Conservation (phyloP, 345 rosid genomes). For the Hibiscus syriacus region DNA sequence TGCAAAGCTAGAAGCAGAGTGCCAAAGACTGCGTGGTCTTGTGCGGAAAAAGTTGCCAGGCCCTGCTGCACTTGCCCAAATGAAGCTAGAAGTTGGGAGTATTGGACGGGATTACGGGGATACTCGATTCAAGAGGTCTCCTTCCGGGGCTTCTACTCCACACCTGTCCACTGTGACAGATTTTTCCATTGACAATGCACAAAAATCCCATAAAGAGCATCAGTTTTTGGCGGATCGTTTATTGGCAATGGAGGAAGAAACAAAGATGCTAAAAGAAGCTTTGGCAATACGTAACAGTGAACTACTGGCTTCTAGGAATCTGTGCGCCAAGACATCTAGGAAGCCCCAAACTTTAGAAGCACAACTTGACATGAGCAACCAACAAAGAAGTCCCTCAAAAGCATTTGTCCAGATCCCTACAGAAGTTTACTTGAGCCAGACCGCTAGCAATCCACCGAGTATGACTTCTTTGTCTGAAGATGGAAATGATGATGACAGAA, state of each 20-base stretch:
- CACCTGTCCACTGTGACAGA: constrained; percentile 41
- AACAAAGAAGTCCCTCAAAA: constrained; percentile 45
- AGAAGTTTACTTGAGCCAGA: constrained; percentile 54
- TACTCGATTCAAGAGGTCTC: constrained; percentile 60
- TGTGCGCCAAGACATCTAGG: constrained; percentile 73
- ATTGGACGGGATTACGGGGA: constrained; percentile 80
- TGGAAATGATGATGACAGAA: constrained; percentile 74
- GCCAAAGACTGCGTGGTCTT: constrained; percentile 84
- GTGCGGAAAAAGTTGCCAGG: constrained; percentile 97
- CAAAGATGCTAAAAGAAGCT: constrained; percentile 93
- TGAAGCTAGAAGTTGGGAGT: constrained; percentile 94
- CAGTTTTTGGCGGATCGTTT: constrained; percentile 73
- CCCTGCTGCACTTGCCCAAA: constrained; percentile 98
- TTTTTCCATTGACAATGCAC: constrained; percentile 58
- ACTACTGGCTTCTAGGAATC: constrained; percentile 84
- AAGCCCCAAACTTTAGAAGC: constrained; percentile 72
- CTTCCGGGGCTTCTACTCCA: constrained; percentile 58
- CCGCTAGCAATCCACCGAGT: constrained; percentile 73
- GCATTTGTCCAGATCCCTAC: constrained; percentile 39
- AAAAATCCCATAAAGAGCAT: constrained; percentile 69
- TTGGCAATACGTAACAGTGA: constrained; percentile 88
- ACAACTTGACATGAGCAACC: constrained; percentile 34
- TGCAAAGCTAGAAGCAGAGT: constrained; percentile 85
- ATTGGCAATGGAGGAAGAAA: constrained; percentile 91
- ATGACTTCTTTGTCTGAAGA: constrained; percentile 83